Evolutionary conservation across 495 filamentous ascomycete species (phyloP), one percentile per base, ranked within the genome.

Genomic region (Annulohypoxylon maeteangense): DNA sequence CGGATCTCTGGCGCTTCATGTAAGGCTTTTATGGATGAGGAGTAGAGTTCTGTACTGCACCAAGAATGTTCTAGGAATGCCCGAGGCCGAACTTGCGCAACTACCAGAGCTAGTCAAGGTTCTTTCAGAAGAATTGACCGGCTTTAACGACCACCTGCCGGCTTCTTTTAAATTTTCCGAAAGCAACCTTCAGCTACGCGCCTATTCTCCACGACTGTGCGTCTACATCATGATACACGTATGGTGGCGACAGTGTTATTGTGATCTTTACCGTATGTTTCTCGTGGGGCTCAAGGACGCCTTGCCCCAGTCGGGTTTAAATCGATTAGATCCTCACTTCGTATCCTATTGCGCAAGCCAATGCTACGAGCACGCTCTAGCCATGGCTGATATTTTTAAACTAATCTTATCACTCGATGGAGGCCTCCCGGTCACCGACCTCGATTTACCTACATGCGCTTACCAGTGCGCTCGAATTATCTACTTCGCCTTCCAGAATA

Each of bases 161-260:
- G 65, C 76, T 3, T 83, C 82, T 12, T 84, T 85, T 55, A 79
- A 79, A 42, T 85, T 82, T 60, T 81, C 78, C 40, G 82, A 85
- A 60, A 81, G 75, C 65, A 85, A 84, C 55, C 71, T 85, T 14
- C 81, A 81, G 7, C 71, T 86, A 20, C 82, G 82, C n/a, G 79
- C 79, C 5, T 86, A 85, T 68, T 85, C 84, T 0, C 74, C 81
- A 16, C 70, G 82, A 0, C 66, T 84, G 6, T 81, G 81, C 32
- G 81, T 85, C 44, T 85, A 82, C 51, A 72, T 86, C 66, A 85
- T 83, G 82, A 84, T 84, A 12, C 84, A 86, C 53, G 77, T 85
- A 3, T 81, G 78, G 80, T 85, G 84, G 83, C 65, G 81, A 27
- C 84, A 85, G 53, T 86, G 84, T 54, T 76, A 85, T 44, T 80